Evolutionary conservation across 768 basidiomycete species (phyloP).

Genomic region (Kwoniella sp.): DNA sequence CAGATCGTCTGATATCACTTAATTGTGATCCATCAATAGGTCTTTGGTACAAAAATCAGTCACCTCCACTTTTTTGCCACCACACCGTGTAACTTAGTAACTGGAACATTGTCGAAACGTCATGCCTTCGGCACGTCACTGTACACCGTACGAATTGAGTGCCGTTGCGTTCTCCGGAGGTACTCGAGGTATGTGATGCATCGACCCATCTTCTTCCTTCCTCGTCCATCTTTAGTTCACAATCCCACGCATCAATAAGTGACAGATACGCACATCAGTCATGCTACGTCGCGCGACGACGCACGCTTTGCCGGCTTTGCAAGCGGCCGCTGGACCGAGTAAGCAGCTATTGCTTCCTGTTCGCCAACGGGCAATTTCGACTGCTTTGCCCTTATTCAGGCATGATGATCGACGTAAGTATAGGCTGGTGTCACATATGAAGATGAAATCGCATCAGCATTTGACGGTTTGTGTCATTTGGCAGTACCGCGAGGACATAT

Average conservation of each 20-base stretch:
- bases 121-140: constrained; percentile 15
- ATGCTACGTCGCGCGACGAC: constrained; percentile 11
- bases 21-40: too few relatives aligned
- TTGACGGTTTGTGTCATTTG: background rate
- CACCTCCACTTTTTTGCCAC: constrained; percentile 20
- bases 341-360: constrained; percentile 6
- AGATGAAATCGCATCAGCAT: too few relatives aligned
- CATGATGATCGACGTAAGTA: constrained; percentile 28
- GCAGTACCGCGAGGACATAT: constrained; percentile 42
- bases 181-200: too few relatives aligned
- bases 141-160: too few relatives aligned
- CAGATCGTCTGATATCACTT: too few relatives aligned
- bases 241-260: too few relatives aligned
- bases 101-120: constrained; percentile 11
- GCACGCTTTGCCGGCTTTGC: background rate
- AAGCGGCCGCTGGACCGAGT: constrained; percentile 16
- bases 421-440: too few relatives aligned
- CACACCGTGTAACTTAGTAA: too few relatives aligned
- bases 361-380: constrained; percentile 7
- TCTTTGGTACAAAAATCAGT: background rate
- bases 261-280: too few relatives aligned
- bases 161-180: too few relatives aligned
- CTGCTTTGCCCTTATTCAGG: constrained; percentile 16
- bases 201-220: too few relatives aligned
- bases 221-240: too few relatives aligned